phyloP scores from a whole-genome alignment of 306 rosid genomes.

The Pyrus bretschneideri region DNA sequence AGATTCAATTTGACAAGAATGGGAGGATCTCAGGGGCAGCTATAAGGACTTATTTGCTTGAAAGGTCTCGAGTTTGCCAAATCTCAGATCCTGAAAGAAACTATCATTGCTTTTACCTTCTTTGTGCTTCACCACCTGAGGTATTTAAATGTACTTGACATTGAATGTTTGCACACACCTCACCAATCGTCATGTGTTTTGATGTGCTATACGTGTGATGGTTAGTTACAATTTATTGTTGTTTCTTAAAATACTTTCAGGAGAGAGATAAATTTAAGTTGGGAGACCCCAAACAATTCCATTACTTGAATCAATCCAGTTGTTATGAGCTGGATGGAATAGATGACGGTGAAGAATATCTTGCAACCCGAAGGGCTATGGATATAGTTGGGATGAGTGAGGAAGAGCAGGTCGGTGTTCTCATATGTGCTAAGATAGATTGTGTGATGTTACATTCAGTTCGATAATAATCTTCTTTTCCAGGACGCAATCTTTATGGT shows the following conservation, averaged over 20 bases:
- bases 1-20: constrained; percentile 97
- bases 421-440: constrained; percentile 6
- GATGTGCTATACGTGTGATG: neutral
- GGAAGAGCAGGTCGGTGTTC: constrained; percentile 76
- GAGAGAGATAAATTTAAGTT: constrained; percentile 79
- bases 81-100: constrained; percentile 97
- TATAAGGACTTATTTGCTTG: constrained; percentile 86
- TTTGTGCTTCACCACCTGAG: constrained; percentile 95
- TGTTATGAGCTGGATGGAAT: constrained; percentile 85
- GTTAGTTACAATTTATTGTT: neutral
- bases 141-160: constrained; percentile 35
- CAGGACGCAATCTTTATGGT: constrained; percentile 98
- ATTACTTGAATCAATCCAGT: constrained; percentile 89
- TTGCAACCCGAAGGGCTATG: constrained; percentile 97
- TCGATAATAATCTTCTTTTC: constrained; percentile 15
- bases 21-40: constrained; percentile 99
- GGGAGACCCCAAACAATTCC: constrained; percentile 76
- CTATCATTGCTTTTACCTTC: constrained; percentile 98
- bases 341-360: constrained; percentile 86
- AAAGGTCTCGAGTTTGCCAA: constrained; percentile 99
- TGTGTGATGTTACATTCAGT: constrained; percentile 9
- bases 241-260: constrained; percentile 32
- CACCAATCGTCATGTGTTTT: neutral
- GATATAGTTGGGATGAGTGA: constrained; percentile 98
- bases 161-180: neutral